Evolutionary conservation across 305 asterid genomes (phyloP), one percentile per base, ranked within the genome.

Genomic region (Solanum hybrid): DNA sequence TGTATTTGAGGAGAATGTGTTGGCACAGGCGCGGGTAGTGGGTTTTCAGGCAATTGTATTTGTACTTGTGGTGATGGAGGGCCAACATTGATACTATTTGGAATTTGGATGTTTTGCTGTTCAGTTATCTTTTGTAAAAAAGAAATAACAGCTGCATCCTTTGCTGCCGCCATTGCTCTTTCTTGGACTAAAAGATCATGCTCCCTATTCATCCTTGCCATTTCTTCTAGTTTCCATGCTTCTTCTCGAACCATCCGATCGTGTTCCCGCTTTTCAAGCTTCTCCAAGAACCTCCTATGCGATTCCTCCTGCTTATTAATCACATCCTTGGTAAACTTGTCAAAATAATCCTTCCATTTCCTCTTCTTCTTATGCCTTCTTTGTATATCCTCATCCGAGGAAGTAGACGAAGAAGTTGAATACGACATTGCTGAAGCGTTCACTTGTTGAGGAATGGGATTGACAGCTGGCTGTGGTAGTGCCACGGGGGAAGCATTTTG

Each of bases 161-260:
- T 96, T 13, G 98, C 95, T 2, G 97, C 98, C 13, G 99, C 93
- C 92, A 92, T 88, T 31, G 99, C 94, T 91, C 99, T 94, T 92
- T 97, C 99, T 84, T 94, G 97, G 38, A 91, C 94, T 6, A 96
- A 76, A 13, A 94, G 93, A 29, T 96, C 99, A 66, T 95, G 96
- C 22, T 95, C 99, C 0, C 96, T 94, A 17, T 94, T 97, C 90
- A 96, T 66, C 81, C 97, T 94, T 7, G 93, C 93, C 92, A 91
- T 94, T 87, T 97, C 99, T 66, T 95, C 96, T 3, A 90, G 91
- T 40, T 95, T 91, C 99, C 99, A 94, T 2, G 95, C 95, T 73
- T 96, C 99, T 71, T 96, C 99, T 31, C 96, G 91, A 7, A 92
- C 93, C 92, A 91, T 84, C 26, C 98, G 88, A n/a, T 96, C 99